Evolutionary conservation across 176 grass and related monocot species (phyloP).

Genomic region (Aegilops speltoides): DNA sequence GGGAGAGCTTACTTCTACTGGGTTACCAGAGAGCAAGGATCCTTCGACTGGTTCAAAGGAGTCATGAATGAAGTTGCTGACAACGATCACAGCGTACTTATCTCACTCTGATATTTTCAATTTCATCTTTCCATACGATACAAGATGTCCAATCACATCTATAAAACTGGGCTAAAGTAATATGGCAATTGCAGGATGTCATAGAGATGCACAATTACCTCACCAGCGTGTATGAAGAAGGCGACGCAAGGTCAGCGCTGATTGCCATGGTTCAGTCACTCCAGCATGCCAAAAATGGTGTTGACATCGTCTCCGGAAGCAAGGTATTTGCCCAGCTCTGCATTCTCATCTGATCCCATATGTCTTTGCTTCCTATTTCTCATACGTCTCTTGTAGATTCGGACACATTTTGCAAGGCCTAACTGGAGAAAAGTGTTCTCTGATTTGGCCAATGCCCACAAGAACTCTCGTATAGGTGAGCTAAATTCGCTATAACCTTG

Average conservation of each 20-base stretch:
- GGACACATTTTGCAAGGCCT: slow-evolving; percentile 95
- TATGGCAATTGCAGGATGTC: slow-evolving; percentile 66
- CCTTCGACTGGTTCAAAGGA: slow-evolving; percentile 99
- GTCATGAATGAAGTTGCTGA: slow-evolving; percentile 99
- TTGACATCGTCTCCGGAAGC: slow-evolving; percentile 96
- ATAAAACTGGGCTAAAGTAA: slow-evolving; percentile 29
- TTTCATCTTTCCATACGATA: not conserved
- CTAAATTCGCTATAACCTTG: not conserved
- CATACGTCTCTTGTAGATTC: slow-evolving; percentile 57
- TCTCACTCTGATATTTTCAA: slow-evolving; percentile 8
- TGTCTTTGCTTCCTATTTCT: not conserved
- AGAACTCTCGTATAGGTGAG: slow-evolving; percentile 84
- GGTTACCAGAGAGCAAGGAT: slow-evolving; percentile 98
- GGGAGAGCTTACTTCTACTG: slow-evolving; percentile 99
- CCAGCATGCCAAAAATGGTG: slow-evolving; percentile 88
- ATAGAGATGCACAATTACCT: slow-evolving; percentile 99
- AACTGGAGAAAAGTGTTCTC: slow-evolving; percentile 99
- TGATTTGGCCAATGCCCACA: slow-evolving; percentile 79
- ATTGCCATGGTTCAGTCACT: slow-evolving; percentile 97
- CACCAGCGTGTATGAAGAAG: slow-evolving; percentile 99
- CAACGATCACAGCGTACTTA: slow-evolving; percentile 72
- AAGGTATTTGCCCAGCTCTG: slow-evolving; percentile 38
- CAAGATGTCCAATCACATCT: not conserved
- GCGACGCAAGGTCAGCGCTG: slow-evolving; percentile 85
- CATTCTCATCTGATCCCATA: not conserved